A percentile compares a stretch with the other conserved stretches of the same genome.
Conservation (phyloP, 768 basidiomycete species). For the Leucosporidium scottii region DNA sequence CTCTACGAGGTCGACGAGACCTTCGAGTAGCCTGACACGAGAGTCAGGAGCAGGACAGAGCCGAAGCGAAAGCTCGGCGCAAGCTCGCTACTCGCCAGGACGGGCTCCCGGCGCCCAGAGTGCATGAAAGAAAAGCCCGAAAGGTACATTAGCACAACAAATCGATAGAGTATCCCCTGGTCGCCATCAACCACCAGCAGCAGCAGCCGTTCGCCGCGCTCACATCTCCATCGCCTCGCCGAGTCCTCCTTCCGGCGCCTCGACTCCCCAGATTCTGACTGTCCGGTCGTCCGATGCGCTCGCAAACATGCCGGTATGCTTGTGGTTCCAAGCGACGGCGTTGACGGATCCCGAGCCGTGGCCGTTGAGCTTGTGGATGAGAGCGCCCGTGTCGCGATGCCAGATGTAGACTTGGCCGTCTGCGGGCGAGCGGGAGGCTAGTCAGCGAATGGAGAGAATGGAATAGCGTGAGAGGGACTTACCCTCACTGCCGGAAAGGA, state of each 20-base stretch:
- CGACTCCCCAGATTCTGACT: conserved; percentile 75
- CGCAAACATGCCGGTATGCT: conserved; percentile 83
- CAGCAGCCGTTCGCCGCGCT: too few species aligned
- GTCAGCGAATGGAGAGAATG: background rate
- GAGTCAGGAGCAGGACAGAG: too few species aligned
- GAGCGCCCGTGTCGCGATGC: conserved; percentile 74
- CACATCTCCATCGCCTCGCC: too few species aligned
- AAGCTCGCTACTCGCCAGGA: too few species aligned
- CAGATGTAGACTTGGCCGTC: conserved; percentile 92
- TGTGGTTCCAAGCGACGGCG: conserved; percentile 92
- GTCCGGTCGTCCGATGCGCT: conserved; percentile 89
- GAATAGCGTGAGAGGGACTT: conserved; percentile 34
- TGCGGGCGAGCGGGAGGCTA: conserved; percentile 41
- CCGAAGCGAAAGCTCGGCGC: too few species aligned
- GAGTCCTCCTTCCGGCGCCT: background rate
- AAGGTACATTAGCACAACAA: too few species aligned
- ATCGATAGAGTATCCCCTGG: too few species aligned
- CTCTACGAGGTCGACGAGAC: too few species aligned
- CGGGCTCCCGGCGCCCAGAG: too few species aligned
- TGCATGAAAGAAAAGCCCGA: too few species aligned
- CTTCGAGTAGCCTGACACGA: too few species aligned
- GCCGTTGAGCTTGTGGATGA: conserved; percentile 81
- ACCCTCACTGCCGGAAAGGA: conserved; percentile 96
- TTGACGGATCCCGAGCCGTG: conserved; percentile 89
- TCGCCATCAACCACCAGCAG: too few species aligned